Base-by-base conservation (phyloP, 768 basidiomycete species). In the Calocera viscosa region DNA sequence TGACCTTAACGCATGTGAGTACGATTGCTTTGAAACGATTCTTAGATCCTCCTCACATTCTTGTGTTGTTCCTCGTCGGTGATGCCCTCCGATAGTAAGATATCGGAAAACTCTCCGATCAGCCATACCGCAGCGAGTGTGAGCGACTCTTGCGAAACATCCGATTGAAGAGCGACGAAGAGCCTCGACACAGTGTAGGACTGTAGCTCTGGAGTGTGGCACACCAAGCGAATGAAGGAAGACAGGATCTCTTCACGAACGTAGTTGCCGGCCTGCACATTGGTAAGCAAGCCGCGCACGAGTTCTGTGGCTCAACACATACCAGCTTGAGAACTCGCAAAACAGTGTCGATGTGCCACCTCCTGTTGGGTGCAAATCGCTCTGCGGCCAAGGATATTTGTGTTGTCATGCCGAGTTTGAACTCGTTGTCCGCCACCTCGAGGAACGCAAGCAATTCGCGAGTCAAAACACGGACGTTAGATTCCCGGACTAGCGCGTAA, bases 281-380 rank as follows among this genome's bases (percentile, higher is more conserved):
- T 10, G 12, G 2, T 53, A 40, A 41, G 43, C 33, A 64, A 39
- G 14, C 39, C 22, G 19, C 1, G 16, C 39, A 8, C 38, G 40
- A 30, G 22, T 1, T 32, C n/a, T 41, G 17, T 24, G 19, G 38
- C 40, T 43, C 24, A 41, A 1, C 1, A 80, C 88, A 67, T 68
- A 95, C 94, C 73, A 97, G 78, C 75, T 94, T 94, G 69, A 99
- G 76, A 1, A 93, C 91, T 32, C 96, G 84, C 63, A 99, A 77
- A 2, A 97, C 91, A 0, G 96, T 98, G 75, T 98, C 96, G 65
- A 99, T 99, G 75, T 99, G 96, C 95, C 95, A 99, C 70, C 96
- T 83, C 77, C 94, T 94, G 76, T 95, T 97, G 0, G 96, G 96
- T 0, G 95, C 95, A 74, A 91, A 98, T 49, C 94, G 82, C 76